Evolutionary conservation across 176 grass and related monocot species (phyloP), one percentile per base, ranked within the genome.

Genomic region (Guadua angustifolia): DNA sequence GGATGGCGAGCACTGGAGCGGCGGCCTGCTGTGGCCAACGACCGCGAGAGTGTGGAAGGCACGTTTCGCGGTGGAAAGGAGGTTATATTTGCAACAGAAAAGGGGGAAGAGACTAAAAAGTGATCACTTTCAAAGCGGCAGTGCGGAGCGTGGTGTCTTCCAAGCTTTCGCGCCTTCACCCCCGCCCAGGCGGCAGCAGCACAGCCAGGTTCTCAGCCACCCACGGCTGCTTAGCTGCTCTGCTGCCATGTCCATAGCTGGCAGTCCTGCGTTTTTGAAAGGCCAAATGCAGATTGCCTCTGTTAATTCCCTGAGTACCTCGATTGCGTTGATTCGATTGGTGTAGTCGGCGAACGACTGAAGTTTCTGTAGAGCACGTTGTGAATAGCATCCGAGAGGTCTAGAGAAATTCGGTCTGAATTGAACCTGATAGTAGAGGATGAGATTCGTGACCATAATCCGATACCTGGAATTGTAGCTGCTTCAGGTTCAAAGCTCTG

Each of bases 111-210:
- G 29, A 29, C 0, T 29, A 29, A 29, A 29, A 29, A 29, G 29
- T 29, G 29, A 29, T 29, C 29, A 29, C 29, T 29, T 29, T 1
- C 29, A 29, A 1, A 98, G 82, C 84, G 12, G 57, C 85, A 85
- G 36, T 35, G 56, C 29, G 70, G 73, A 76, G 82, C 79, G 24
- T 50, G 86, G 60, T 71, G 70, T 50, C 79, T 86, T 66, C 78
- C 77, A 9, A 69, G 62, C 60, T 80, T 87, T 53, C 61, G 88
- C 33, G 73, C 52, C 66, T 88, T 85, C 60, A 76, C 42, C 53
- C 69, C 63, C 24, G 62, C 71, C 58, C 66, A 90, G 39, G 47
- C 69, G 7, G 42, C 66, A n/a, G 45, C 50, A 55, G 43, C 80
- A 44, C 65, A 82, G 82, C 36, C 66, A 63, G 40, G 29, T 56